Conservation (phyloP, 1,284 basidiomycete species). For the Mycosarcoma maydis region DNA sequence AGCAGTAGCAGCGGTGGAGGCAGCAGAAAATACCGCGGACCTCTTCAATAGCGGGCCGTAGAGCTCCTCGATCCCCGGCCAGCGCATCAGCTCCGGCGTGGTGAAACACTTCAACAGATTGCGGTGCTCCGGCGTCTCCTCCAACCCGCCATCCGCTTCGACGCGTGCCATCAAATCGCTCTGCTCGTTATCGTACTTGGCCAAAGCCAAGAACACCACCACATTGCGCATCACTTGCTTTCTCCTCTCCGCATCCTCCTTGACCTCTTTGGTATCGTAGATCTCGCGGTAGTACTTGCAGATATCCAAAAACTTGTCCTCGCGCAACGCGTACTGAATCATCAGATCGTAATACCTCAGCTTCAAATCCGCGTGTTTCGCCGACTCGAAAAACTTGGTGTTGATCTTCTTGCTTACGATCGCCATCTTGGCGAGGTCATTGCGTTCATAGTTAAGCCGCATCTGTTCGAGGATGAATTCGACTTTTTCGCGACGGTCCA, state of each 20-base stretch:
- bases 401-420: conserved; percentile 95
- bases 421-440: conserved; percentile 87
- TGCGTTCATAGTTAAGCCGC: conserved; percentile 81
- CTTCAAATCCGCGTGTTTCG: conserved; percentile 91
- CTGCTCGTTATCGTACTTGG: conserved; percentile 95
- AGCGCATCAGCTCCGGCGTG: conserved; percentile 94
- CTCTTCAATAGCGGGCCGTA: conserved; percentile 85
- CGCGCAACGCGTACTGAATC: conserved; percentile 89
- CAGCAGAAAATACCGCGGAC: conserved; percentile 79
- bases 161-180: conserved; percentile 93
- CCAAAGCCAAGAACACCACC: conserved; percentile 91
- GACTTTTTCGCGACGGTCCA: conserved; percentile 97
- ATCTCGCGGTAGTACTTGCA: conserved; percentile 96
- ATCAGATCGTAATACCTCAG: conserved; percentile 94
- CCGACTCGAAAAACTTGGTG: conserved; percentile 81
- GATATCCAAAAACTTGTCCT: conserved; percentile 87
- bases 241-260: conserved; percentile 71
- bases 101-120: conserved; percentile 96
- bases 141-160: conserved; percentile 74
- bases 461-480: conserved; percentile 99
- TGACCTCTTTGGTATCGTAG: conserved; percentile 92
- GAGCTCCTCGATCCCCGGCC: conserved; percentile 92
- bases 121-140: conserved; percentile 84
- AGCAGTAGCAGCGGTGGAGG: conserved; percentile 17
- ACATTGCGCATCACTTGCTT: conserved; percentile 73